Evolutionary conservation across 2,329 filamentous ascomycete genomes (phyloP).

Genomic region (Mollisiaceae sp.): DNA sequence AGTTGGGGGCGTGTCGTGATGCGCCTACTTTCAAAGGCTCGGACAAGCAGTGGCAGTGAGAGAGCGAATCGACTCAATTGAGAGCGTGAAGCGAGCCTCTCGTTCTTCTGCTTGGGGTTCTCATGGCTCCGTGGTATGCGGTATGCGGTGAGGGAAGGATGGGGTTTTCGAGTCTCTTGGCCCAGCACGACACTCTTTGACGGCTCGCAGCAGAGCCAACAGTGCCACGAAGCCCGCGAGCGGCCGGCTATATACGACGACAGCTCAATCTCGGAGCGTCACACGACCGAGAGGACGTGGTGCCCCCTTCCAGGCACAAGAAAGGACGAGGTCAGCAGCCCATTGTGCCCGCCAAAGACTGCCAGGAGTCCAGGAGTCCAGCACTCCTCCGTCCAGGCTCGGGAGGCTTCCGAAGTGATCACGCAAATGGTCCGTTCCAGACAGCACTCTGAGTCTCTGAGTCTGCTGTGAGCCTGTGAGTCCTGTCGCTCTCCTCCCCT

Average conservation of each 20-base stretch:
- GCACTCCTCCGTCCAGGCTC: background rate
- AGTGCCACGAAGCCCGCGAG: background rate
- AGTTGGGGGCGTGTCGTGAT: too few relatives aligned
- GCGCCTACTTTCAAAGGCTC: too few relatives aligned
- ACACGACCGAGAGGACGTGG: background rate
- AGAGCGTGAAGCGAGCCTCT: too few relatives aligned
- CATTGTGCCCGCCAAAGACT: background rate
- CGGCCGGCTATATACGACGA: conserved; percentile 12
- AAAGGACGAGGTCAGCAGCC: conserved; percentile 8
- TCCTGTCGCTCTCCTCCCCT: background rate
- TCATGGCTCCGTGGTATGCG: too few relatives aligned
- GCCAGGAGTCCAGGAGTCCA: background rate
- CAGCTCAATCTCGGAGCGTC: background rate
- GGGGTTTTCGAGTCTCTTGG: too few relatives aligned
- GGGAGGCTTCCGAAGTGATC: conserved; percentile 7
- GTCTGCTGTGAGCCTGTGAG: too few relatives aligned
- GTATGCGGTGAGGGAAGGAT: too few relatives aligned
- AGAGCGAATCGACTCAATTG: too few relatives aligned
- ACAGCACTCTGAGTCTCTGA: background rate
- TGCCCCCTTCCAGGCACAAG: background rate
- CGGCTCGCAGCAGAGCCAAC: background rate
- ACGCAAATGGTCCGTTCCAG: background rate
- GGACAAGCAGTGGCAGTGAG: too few relatives aligned
- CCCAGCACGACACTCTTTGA: background rate
- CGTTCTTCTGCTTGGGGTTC: too few relatives aligned